Evolutionary conservation across 2,329 filamentous ascomycete species (phyloP).

Genomic region (Davidsoniella australis): DNA sequence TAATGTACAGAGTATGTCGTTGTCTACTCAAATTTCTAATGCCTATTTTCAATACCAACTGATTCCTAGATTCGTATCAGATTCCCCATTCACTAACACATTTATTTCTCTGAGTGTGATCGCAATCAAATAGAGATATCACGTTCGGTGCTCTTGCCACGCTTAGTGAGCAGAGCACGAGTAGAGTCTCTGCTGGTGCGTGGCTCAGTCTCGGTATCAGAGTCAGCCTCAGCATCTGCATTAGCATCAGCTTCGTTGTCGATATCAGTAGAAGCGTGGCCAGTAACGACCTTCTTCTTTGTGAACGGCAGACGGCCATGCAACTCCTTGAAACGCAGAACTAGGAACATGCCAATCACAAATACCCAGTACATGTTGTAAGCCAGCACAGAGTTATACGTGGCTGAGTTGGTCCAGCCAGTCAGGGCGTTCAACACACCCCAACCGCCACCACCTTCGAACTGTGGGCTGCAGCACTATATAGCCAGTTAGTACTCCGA

Average conservation of each 20-base stretch:
- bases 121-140: neutral
- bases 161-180: conserved; percentile 6
- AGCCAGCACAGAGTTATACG: conserved; percentile 69
- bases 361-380: conserved; percentile 80
- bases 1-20: neutral
- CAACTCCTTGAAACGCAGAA: conserved; percentile 49
- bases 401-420: conserved; percentile 78
- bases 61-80: neutral
- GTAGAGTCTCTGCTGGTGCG: conserved; percentile 11
- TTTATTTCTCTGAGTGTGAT: neutral
- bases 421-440: conserved; percentile 74
- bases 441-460: conserved; percentile 64
- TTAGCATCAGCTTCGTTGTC: neutral
- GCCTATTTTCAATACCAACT: too few relatives aligned
- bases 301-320: conserved; percentile 10
- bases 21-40: neutral
- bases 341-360: conserved; percentile 45
- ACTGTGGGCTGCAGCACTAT: conserved; percentile 59
- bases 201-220: neutral
- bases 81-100: neutral
- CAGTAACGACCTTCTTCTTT: conserved; percentile 3
- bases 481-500: conserved; percentile 1
- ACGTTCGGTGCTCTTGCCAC: neutral
- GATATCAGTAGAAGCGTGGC: neutral
- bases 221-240: neutral